Evolutionary conservation across 345 rosid genomes (phyloP).

Genomic region (Populus tremula): DNA sequence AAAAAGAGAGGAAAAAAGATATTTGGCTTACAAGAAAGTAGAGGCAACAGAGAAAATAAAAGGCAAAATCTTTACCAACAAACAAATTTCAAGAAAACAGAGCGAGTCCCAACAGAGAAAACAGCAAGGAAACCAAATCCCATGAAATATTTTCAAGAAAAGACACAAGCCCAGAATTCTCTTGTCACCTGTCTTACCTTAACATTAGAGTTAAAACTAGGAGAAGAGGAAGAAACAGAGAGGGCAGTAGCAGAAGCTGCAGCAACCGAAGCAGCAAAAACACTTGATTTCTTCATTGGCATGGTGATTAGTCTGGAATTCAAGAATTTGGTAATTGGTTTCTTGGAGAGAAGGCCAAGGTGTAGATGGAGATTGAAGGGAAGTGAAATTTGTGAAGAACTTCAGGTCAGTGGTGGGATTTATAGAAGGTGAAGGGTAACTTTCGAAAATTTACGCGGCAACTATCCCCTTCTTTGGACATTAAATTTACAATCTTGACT

Average conservation of each 20-base stretch:
- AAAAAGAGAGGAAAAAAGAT: not conserved
- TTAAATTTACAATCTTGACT: constrained; percentile 18
- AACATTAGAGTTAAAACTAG: constrained; percentile 28
- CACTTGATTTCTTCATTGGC: constrained; percentile 56
- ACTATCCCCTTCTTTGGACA: not conserved
- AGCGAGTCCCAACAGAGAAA: not conserved
- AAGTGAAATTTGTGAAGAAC: not conserved
- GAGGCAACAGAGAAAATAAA: not conserved
- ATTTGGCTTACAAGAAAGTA: not conserved
- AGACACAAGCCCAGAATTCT: not conserved
- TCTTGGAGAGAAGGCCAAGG: not conserved
- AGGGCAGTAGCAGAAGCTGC: constrained; percentile 49
- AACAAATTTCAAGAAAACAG: not conserved
- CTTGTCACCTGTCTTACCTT: constrained; percentile 32
- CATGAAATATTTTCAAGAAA: too few species aligned
- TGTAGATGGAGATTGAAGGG: not conserved
- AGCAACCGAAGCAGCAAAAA: constrained; percentile 53
- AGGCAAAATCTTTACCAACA: not conserved
- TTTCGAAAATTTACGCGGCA: constrained; percentile 33
- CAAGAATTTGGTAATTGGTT: not conserved
- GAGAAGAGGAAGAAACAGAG: constrained; percentile 33
- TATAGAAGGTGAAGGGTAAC: constrained; percentile 6
- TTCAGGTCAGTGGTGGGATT: not conserved
- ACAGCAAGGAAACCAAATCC: not conserved
- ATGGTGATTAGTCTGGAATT: constrained; percentile 1